Conservation (phyloP, 345 rosid genomes). For the Excoecaria cochinchinensis region DNA sequence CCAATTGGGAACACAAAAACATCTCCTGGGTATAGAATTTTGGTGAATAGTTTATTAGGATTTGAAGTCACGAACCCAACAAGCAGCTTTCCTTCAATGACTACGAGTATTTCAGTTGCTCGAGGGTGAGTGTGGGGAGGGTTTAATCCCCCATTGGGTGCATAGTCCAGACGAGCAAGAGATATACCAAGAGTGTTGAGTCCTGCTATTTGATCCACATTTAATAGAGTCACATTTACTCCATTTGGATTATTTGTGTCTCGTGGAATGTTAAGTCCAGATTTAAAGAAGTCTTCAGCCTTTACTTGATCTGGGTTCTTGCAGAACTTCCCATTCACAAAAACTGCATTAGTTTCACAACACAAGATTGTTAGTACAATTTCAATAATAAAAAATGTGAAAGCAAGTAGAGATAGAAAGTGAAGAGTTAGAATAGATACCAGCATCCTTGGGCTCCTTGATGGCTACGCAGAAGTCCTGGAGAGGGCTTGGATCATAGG, state of each 20-base stretch:
- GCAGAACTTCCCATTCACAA: slow-evolving; percentile 2
- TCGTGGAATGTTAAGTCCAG: slow-evolving; percentile 2
- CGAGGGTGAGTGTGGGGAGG: slow-evolving; percentile 14
- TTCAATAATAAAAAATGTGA: no score
- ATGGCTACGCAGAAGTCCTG: no score
- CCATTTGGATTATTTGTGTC: slow-evolving; percentile 1
- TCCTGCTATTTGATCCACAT: neutral
- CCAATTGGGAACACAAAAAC: slow-evolving; percentile 4
- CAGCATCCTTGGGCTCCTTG: no score
- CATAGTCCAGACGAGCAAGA: slow-evolving; percentile 4
- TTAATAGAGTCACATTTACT: neutral
- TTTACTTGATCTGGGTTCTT: neutral
- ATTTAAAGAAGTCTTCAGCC: slow-evolving; percentile 4
- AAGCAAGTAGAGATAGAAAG: no score
- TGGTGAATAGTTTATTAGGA: neutral
- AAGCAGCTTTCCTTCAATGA: neutral
- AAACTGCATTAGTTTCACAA: no score
- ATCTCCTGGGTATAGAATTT: neutral
- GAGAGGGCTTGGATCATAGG: no score
- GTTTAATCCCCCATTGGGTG: neutral
- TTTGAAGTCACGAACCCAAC: slow-evolving; percentile 11
- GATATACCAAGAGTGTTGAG: slow-evolving; percentile 11
- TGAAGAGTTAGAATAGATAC: no score
- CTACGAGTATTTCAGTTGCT: neutral
- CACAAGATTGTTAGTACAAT: no score